A percentile compares a stretch with the other conserved stretches of the same genome.
Conservation (phyloP, 306 rosid species). For the Prunus mume region DNA sequence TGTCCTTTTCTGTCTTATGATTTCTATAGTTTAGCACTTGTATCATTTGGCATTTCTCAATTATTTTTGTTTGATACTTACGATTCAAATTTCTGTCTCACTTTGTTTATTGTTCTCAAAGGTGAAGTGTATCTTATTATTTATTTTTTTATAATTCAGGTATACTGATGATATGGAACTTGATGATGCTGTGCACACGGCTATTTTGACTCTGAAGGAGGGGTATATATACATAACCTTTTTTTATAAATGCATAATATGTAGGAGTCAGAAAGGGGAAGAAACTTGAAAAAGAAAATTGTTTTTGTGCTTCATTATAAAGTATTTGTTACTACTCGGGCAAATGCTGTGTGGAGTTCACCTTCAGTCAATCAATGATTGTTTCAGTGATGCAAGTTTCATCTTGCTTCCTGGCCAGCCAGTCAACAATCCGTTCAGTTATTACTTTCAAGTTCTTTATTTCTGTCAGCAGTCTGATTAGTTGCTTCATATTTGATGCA, state of each 20-base stretch:
- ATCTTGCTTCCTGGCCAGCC: background rate
- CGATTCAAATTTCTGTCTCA: background rate
- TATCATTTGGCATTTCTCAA: too few relatives aligned
- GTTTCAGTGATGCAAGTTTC: background rate
- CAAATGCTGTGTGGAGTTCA: background rate
- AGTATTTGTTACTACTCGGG: background rate
- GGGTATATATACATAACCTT: constrained; percentile 55
- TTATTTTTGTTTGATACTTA: background rate
- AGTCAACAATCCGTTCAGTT: background rate
- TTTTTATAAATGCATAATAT: background rate
- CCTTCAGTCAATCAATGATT: background rate
- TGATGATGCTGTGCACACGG: constrained; percentile 96
- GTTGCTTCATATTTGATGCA: constrained; percentile 16
- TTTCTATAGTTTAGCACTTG: too few relatives aligned
- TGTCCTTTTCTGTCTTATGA: too few relatives aligned
- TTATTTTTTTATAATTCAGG: constrained; percentile 34
- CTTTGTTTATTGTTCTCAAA: background rate
- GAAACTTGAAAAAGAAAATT: background rate
- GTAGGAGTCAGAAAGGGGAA: background rate
- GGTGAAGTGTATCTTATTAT: constrained; percentile 4
- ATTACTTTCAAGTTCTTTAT: background rate
- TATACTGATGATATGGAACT: constrained; percentile 95
- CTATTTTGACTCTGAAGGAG: constrained; percentile 95
- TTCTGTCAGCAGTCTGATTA: background rate
- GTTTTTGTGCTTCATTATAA: background rate